phyloP scores from a whole-genome alignment of 331 rosid species.

The Malus hybrid region DNA sequence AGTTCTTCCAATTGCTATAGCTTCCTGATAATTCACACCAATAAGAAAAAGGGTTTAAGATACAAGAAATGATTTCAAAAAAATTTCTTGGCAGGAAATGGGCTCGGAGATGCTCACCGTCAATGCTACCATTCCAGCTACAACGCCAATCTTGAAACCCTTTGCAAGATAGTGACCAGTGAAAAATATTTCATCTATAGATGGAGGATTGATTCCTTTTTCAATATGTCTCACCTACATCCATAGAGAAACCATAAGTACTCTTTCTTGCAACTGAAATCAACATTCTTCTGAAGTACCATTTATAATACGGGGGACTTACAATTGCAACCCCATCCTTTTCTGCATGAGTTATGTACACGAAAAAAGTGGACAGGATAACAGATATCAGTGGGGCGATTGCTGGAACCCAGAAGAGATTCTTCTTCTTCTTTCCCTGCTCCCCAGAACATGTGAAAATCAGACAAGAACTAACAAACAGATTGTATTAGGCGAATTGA shows the following conservation, averaged over 20 bases:
- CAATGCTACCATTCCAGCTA: slow-evolving; percentile 85
- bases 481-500: neutral
- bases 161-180: slow-evolving; percentile 58
- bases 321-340: slow-evolving; percentile 81
- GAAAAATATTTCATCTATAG: slow-evolving; percentile 54
- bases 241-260: slow-evolving; percentile 10
- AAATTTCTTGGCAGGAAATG: slow-evolving; percentile 2
- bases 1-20: slow-evolving; percentile 94
- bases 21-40: slow-evolving; percentile 53
- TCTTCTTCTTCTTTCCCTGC: slow-evolving; percentile 83
- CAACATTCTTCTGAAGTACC: neutral
- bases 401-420: slow-evolving; percentile 90
- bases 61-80: slow-evolving; percentile 1
- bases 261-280: neutral
- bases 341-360: slow-evolving; percentile 83
- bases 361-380: slow-evolving; percentile 70
- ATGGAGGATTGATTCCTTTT: slow-evolving; percentile 87
- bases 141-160: slow-evolving; percentile 74
- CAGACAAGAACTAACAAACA: slow-evolving; percentile 13
- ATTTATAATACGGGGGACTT: slow-evolving; percentile 15
- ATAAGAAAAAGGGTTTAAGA: neutral
- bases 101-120: slow-evolving; percentile 50
- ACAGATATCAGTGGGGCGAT: slow-evolving; percentile 84
- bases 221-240: slow-evolving; percentile 73
- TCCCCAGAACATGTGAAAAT: slow-evolving; percentile 18